A percentile compares a stretch with the other conserved stretches of the same genome.
Conservation (phyloP, 352 stramenopile species). For the Phytophthora citrophthora region DNA sequence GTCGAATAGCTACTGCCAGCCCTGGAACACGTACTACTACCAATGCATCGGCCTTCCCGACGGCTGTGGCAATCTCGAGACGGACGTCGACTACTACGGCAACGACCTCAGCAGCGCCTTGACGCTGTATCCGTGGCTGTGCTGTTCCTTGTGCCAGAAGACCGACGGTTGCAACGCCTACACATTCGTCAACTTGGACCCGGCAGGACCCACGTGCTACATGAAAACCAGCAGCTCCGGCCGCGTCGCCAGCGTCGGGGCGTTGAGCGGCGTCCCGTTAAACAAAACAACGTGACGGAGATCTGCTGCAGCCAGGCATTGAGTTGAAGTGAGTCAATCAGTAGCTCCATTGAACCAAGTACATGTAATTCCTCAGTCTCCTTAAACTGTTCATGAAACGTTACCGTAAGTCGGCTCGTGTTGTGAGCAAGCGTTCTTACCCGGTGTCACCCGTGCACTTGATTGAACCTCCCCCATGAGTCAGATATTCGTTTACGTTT, state of each 20-base stretch:
- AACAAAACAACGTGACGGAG: slow-evolving; percentile 12
- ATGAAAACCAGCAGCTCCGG: slow-evolving; percentile 43
- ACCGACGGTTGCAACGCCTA: slow-evolving; percentile 46
- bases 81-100: slow-evolving; percentile 57
- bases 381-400: too few relatives aligned
- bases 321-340: too few relatives aligned
- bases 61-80: slow-evolving; percentile 46
- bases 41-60: slow-evolving; percentile 50
- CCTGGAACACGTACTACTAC: slow-evolving; percentile 60
- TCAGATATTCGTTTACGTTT: slow-evolving; percentile 19
- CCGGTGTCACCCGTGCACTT: not conserved
- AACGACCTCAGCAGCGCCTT: slow-evolving; percentile 44
- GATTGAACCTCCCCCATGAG: slow-evolving; percentile 8
- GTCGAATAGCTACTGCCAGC: slow-evolving; percentile 47
- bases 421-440: too few relatives aligned
- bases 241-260: slow-evolving; percentile 29
- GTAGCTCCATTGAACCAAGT: too few relatives aligned
- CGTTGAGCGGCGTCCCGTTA: slow-evolving; percentile 38
- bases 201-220: slow-evolving; percentile 46
- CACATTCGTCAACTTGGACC: slow-evolving; percentile 54
- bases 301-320: too few relatives aligned
- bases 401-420: too few relatives aligned
- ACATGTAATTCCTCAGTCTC: too few relatives aligned
- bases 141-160: slow-evolving; percentile 40
- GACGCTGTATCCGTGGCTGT: slow-evolving; percentile 39